These are phyloP conservation scores for Megacollybia marginata DNA, from an alignment of 768 basidiomycete genomes.

Conservation along the genomic window DNA sequence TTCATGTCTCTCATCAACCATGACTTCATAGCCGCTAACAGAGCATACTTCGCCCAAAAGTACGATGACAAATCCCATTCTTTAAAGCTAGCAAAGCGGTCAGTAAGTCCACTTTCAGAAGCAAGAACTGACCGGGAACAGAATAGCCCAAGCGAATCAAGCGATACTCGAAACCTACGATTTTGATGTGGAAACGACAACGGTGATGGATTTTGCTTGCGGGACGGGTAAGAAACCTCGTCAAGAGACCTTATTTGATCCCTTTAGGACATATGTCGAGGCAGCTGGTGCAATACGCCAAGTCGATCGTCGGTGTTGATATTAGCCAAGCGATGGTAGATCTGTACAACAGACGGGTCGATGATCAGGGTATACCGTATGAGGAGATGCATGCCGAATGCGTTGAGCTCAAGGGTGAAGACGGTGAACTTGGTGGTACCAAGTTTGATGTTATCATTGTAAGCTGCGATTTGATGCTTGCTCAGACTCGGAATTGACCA, in stretches of 20 bases:
- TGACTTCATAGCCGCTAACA: no score
- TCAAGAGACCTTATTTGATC: background rate
- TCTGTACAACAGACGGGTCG: constrained; percentile 49
- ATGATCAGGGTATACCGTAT: constrained; percentile 55
- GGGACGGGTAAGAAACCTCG: constrained; percentile 44
- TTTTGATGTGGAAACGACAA: constrained; percentile 50
- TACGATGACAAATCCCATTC: no score
- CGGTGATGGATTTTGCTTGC: constrained; percentile 69
- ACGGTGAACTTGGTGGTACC: constrained; percentile 39
- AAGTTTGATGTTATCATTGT: constrained; percentile 71
- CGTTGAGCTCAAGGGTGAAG: constrained; percentile 37
- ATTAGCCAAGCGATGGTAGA: constrained; percentile 69
- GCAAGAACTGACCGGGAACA: no score
- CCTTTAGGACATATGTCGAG: constrained; percentile 53
- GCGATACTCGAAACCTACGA: constrained; percentile 29
- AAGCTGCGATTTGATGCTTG: no score
- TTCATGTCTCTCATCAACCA: no score
- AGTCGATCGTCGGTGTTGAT: constrained; percentile 65
- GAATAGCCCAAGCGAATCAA: no score
- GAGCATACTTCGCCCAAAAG: no score
- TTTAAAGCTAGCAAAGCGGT: no score
- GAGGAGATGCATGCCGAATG: constrained; percentile 66
- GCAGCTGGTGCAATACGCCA: constrained; percentile 51
- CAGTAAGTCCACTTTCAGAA: no score
- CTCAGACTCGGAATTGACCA: no score